A percentile compares a stretch with the other conserved stretches of the same genome.
phyloP scores from a whole-genome alignment of 73 alveolate species.

The Uronychia setigera region DNA sequence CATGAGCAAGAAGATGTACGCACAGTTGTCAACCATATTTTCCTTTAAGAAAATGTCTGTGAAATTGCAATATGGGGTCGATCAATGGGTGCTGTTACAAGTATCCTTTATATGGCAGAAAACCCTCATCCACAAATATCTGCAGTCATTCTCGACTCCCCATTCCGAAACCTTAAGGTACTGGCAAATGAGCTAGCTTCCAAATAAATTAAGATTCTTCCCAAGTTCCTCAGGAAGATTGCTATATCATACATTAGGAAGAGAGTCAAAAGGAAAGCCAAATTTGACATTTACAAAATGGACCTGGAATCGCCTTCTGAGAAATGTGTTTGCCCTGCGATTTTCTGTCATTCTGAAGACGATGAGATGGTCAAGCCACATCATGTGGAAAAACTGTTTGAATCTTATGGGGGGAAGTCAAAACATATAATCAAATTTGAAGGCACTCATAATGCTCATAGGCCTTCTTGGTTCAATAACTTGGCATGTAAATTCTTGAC shows the following conservation, averaged over 20 bases:
- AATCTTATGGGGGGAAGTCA: constrained; percentile 53
- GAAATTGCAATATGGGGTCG: constrained; percentile 84
- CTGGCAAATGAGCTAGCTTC: constrained; percentile 65
- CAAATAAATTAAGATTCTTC: constrained; percentile 45
- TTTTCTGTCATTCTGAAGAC: constrained; percentile 74
- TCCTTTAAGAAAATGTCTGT: constrained; percentile 41
- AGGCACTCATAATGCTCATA: constrained; percentile 74
- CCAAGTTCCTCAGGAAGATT: constrained; percentile 47
- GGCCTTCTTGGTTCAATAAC: constrained; percentile 41
- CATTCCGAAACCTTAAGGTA: constrained; percentile 51
- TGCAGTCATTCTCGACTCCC: constrained; percentile 66
- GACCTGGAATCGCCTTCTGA: constrained; percentile 58
- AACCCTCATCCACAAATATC: constrained; percentile 48
- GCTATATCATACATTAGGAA: constrained; percentile 45
- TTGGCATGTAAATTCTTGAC: background rate
- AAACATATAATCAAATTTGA: constrained; percentile 63
- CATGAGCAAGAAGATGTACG: constrained; percentile 67
- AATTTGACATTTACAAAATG: constrained; percentile 62
- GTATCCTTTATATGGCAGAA: constrained; percentile 70
- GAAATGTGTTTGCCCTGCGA: constrained; percentile 69
- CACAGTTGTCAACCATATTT: constrained; percentile 66
- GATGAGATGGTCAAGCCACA: constrained; percentile 69
- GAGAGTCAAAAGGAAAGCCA: constrained; percentile 44
- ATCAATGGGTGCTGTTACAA: constrained; percentile 86
- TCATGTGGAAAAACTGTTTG: constrained; percentile 67